Percentiles rank a stretch among this genome's conserved stretches.
Evolutionary conservation across 352 stramenopile species (phyloP).

Genomic region (Phytophthora cajani): DNA sequence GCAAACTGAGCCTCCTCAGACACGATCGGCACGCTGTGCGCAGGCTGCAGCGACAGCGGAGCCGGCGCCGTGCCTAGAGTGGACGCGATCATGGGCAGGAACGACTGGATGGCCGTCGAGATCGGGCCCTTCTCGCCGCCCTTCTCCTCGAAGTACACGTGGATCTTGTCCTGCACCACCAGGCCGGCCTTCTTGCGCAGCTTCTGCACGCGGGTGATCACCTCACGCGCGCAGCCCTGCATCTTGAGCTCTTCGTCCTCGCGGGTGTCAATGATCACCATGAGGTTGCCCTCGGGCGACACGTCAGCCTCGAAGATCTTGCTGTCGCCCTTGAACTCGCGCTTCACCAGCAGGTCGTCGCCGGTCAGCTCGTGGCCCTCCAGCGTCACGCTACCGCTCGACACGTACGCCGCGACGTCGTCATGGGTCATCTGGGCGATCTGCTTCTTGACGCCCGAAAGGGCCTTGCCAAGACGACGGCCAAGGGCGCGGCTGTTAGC

Average conservation of each 20-base stretch:
- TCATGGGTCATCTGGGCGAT: conserved; percentile 78
- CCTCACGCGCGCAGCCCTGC: conserved; percentile 94
- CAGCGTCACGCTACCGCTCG: conserved; percentile 85
- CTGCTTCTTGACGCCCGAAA: conserved; percentile 92
- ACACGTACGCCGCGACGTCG: conserved; percentile 67
- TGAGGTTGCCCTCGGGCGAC: conserved; percentile 89
- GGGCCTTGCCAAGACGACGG: conserved; percentile 97
- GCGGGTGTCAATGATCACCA: conserved; percentile 96
- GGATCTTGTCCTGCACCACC: conserved; percentile 95
- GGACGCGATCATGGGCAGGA: conserved; percentile 59
- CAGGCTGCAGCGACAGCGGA: conserved; percentile 62
- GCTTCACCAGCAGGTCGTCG: conserved; percentile 95
- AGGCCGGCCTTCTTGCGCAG: conserved; percentile 97
- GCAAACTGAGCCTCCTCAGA: conserved; percentile 74
- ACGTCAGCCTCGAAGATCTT: conserved; percentile 93
- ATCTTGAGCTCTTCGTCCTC: conserved; percentile 96
- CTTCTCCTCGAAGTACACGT: conserved; percentile 94
- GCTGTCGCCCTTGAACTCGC: conserved; percentile 93
- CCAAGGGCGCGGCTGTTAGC: conserved; percentile 95
- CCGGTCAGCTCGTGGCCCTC: conserved; percentile 77
- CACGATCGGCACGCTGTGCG: conserved; percentile 74
- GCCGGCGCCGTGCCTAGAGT: conserved; percentile 70
- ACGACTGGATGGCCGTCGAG: conserved; percentile 66
- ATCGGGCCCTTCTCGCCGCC: conserved; percentile 58
- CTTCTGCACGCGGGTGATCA: conserved; percentile 99